Evolutionary conservation across 1,139 yeast species (phyloP).

Genomic region (Kodamaea sp.): DNA sequence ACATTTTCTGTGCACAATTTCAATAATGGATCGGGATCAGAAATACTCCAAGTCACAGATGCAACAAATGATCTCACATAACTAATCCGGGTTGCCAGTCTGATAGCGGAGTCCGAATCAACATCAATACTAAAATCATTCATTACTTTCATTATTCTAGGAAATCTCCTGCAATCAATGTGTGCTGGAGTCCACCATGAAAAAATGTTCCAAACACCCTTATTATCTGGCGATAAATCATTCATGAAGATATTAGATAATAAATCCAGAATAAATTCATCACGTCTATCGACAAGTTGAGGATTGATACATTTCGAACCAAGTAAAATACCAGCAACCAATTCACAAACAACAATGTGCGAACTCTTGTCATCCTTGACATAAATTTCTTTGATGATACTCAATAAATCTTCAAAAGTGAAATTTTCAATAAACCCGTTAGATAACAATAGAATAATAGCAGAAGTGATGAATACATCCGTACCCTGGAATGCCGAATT

Average conservation of each 20-base stretch:
- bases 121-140: constrained; percentile 47
- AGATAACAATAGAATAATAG: constrained; percentile 44
- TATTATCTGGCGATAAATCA: constrained; percentile 74
- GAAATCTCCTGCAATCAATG: constrained; percentile 64
- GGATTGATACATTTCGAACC: constrained; percentile 40
- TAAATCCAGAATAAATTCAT: constrained; percentile 43
- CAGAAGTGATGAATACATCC: constrained; percentile 52
- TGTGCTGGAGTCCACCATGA: constrained; percentile 72
- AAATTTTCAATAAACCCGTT: constrained; percentile 36
- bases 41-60: constrained; percentile 57
- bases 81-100: constrained; percentile 60
- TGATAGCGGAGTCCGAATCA: constrained; percentile 61
- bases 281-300: constrained; percentile 33
- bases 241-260: constrained; percentile 47
- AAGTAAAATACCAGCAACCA: constrained; percentile 54
- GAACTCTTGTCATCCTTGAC: constrained; percentile 60
- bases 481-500: constrained; percentile 59
- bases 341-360: constrained; percentile 60
- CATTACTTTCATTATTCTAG: constrained; percentile 47
- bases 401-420: constrained; percentile 45
- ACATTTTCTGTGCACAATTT: constrained; percentile 47
- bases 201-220: constrained; percentile 73
- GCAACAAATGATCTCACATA: constrained; percentile 55
- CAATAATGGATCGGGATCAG: constrained; percentile 46
- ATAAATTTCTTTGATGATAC: constrained; percentile 49